Percentiles rank a stretch among this genome's conserved stretches.
Evolutionary conservation across 1,139 yeast genomes (phyloP).

Genomic region (Debaryomyces sp.): DNA sequence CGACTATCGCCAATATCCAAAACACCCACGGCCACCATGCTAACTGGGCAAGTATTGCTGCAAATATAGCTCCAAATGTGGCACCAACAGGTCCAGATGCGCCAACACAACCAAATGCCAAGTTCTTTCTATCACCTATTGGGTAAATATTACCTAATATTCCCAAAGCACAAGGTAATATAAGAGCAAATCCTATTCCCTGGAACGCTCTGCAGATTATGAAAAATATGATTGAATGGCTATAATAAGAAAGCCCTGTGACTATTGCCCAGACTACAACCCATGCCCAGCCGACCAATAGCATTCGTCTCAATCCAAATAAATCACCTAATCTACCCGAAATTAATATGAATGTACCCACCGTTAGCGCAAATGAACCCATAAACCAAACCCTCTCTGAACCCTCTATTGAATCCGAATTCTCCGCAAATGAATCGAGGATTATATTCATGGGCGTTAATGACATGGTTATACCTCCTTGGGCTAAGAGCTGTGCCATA

Average conservation of each 20-base stretch:
- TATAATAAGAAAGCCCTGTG: constrained; percentile 50
- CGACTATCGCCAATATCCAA: constrained; percentile 44
- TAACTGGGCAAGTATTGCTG: constrained; percentile 46
- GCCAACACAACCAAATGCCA: constrained; percentile 54
- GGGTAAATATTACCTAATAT: constrained; percentile 51
- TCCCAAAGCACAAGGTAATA: constrained; percentile 57
- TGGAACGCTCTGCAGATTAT: constrained; percentile 56
- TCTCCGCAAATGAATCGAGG: constrained; percentile 27
- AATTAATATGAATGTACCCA: constrained; percentile 55
- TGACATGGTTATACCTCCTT: constrained; percentile 43
- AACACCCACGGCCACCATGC: constrained; percentile 59
- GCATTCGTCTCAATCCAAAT: constrained; percentile 48
- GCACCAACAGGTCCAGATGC: constrained; percentile 62
- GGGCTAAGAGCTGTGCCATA: constrained; percentile 43
- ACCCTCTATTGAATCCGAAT: constrained; percentile 16
- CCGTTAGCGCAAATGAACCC: constrained; percentile 59
- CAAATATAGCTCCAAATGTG: constrained; percentile 48
- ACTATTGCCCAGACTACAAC: constrained; percentile 46
- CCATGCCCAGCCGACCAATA: constrained; percentile 50
- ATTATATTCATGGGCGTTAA: constrained; percentile 43
- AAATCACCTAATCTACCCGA: constrained; percentile 58
- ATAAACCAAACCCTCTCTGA: constrained; percentile 52
- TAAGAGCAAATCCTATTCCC: constrained; percentile 57
- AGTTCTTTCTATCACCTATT: constrained; percentile 49
- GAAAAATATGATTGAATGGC: constrained; percentile 47